phyloP scores from a whole-genome alignment of 2,329 filamentous ascomycete genomes.

The Karstenula rhodostoma region DNA sequence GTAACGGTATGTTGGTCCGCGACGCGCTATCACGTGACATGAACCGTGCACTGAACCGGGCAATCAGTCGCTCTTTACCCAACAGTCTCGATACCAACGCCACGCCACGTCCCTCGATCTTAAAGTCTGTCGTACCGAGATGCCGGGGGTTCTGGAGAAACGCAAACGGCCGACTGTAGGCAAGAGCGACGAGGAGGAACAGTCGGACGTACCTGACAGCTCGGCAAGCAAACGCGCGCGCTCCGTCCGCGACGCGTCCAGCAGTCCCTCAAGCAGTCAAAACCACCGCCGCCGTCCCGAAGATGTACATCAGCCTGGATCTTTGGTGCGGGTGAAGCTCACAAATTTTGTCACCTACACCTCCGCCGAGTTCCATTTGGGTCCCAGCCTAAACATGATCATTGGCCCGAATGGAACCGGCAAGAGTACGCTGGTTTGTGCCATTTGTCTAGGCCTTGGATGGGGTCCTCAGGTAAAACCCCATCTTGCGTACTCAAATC shows the following conservation, averaged over 20 bases:
- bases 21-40: background rate
- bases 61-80: background rate
- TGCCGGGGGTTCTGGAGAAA: slow-evolving; percentile 35
- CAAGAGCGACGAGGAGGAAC: slow-evolving; percentile 33
- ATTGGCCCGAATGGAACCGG: slow-evolving; percentile 99
- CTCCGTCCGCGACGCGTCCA: slow-evolving; percentile 40
- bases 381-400: slow-evolving; percentile 96
- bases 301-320: slow-evolving; percentile 68
- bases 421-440: slow-evolving; percentile 96
- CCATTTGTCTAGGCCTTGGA: slow-evolving; percentile 91
- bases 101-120: background rate
- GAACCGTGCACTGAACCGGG: background rate
- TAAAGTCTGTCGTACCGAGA: slow-evolving; percentile 19
- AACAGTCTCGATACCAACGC: background rate
- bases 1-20: background rate
- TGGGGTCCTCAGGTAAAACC: slow-evolving; percentile 70
- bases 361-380: slow-evolving; percentile 87
- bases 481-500: background rate
- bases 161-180: slow-evolving; percentile 34
- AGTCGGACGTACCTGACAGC: slow-evolving; percentile 26
- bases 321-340: slow-evolving; percentile 86
- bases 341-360: slow-evolving; percentile 96
- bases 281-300: slow-evolving; percentile 19
- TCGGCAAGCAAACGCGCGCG: slow-evolving; percentile 45
- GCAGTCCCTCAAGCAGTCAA: slow-evolving; percentile 16